Evolutionary conservation across 495 filamentous ascomycete genomes (phyloP).

Genomic region (Aspergillus egyptiacus): DNA sequence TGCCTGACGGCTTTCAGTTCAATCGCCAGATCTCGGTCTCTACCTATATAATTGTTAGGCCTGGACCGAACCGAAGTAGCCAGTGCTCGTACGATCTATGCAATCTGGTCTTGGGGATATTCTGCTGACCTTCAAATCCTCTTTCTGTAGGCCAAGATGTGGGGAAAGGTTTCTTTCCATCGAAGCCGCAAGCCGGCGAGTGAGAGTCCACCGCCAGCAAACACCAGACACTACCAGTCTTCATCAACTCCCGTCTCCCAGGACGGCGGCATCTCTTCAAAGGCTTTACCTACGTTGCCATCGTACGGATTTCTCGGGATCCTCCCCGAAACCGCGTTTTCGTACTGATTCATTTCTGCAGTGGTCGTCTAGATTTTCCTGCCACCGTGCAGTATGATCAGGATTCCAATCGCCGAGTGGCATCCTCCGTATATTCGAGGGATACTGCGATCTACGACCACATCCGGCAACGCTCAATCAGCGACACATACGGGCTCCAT

Average conservation of each 20-base stretch:
- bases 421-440: slow-evolving; percentile 27
- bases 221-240: slow-evolving; percentile 26
- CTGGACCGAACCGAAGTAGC: slow-evolving; percentile 2
- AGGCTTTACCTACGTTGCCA: slow-evolving; percentile 37
- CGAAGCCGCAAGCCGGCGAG: slow-evolving; percentile 40
- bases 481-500: slow-evolving; percentile 10
- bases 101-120: too few relatives aligned
- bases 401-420: slow-evolving; percentile 14
- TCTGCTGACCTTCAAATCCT: not conserved
- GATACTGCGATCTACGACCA: slow-evolving; percentile 15
- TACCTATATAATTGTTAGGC: too few relatives aligned
- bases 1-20: too few relatives aligned
- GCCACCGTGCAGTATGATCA: slow-evolving; percentile 9
- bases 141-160: slow-evolving; percentile 31
- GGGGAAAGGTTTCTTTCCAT: slow-evolving; percentile 36
- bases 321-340: slow-evolving; percentile 3
- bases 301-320: slow-evolving; percentile 26
- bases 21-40: too few relatives aligned
- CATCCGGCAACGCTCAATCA: slow-evolving; percentile 18
- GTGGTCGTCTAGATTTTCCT: slow-evolving; percentile 10
- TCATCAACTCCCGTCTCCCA: slow-evolving; percentile 6
- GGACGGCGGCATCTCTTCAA: slow-evolving; percentile 15
- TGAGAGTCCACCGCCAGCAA: slow-evolving; percentile 39
- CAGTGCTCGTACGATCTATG: too few relatives aligned
- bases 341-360: slow-evolving; percentile 10